Percentiles rank a stretch among this genome's conserved stretches.
Evolutionary conservation across 768 basidiomycete species (phyloP).

Genomic region (Boletus vinaceobasis): DNA sequence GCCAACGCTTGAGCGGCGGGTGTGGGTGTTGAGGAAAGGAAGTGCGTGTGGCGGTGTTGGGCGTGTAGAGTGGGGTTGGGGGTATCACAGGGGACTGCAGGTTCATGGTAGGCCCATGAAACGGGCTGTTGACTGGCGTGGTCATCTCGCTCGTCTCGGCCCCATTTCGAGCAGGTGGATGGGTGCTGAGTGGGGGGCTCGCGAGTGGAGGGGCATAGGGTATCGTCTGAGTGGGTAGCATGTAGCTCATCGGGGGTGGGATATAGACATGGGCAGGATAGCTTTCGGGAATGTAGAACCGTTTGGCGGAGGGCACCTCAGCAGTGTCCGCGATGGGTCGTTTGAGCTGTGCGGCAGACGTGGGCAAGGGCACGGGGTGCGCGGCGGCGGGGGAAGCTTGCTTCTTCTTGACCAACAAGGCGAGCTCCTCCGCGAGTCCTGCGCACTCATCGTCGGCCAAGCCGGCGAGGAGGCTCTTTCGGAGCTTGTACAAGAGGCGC

Average conservation of each 20-base stretch:
- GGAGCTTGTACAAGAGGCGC: constrained; percentile 57
- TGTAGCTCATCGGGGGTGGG: constrained; percentile 25
- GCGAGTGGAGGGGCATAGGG: constrained; percentile 23
- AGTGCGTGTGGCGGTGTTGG: constrained; percentile 19
- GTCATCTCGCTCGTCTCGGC: constrained; percentile 16
- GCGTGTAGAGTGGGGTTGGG: constrained; percentile 22
- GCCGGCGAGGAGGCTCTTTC: constrained; percentile 57
- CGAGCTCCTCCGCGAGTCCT: constrained; percentile 54
- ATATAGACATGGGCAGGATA: constrained; percentile 31
- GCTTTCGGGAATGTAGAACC: constrained; percentile 26
- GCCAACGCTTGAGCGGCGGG: constrained; percentile 70
- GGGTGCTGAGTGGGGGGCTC: constrained; percentile 15
- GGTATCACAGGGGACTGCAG: constrained; percentile 21
- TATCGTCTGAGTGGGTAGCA: constrained; percentile 27
- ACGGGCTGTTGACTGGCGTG: constrained; percentile 14
- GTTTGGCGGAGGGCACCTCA: constrained; percentile 28
- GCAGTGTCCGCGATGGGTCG: constrained; percentile 21
- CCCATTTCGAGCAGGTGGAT: constrained; percentile 10
- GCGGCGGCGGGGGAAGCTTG: neutral
- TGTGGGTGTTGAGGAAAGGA: constrained; percentile 53
- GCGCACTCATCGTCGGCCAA: constrained; percentile 56
- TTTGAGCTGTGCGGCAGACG: constrained; percentile 21
- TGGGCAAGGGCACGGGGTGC: constrained; percentile 2
- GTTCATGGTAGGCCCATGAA: constrained; percentile 8
- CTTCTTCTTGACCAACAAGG: constrained; percentile 38